These are phyloP conservation scores for Blastomyces gilchristii DNA, from an alignment of 2,329 filamentous ascomycete genomes.

Conservation along the genomic window DNA sequence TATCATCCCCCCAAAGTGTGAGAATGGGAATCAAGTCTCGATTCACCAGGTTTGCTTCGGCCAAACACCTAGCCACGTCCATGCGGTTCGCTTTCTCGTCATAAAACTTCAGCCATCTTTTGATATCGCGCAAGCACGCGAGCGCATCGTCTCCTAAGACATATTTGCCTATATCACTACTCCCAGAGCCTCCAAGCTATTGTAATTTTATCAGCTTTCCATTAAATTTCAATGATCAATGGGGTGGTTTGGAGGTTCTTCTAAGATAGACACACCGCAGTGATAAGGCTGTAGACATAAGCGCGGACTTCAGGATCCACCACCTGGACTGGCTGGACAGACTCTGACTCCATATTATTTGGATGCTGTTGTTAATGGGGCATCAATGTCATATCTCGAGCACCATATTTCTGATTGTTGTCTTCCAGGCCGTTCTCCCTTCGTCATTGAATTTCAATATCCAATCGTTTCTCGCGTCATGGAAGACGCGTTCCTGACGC, in stretches of 20 bases:
- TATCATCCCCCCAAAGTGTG: slow-evolving; percentile 65
- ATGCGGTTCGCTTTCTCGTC: slow-evolving; percentile 88
- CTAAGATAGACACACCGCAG: slow-evolving; percentile 57
- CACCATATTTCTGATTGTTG: background rate
- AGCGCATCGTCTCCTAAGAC: slow-evolving; percentile 86
- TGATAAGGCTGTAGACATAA: slow-evolving; percentile 86
- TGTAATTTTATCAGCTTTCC: background rate
- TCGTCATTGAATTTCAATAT: background rate
- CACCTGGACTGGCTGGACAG: slow-evolving; percentile 38
- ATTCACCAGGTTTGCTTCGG: slow-evolving; percentile 83
- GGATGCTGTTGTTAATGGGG: slow-evolving; percentile 12
- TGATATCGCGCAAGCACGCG: slow-evolving; percentile 83
- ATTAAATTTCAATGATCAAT: background rate
- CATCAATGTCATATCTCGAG: background rate
- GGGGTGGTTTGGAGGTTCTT: background rate
- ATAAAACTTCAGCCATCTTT: slow-evolving; percentile 89
- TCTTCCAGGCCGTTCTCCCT: background rate
- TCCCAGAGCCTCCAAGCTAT: slow-evolving; percentile 74
- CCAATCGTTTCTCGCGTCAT: slow-evolving; percentile 15
- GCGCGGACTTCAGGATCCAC: slow-evolving; percentile 89
- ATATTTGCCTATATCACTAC: slow-evolving; percentile 72
- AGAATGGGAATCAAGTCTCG: slow-evolving; percentile 86
- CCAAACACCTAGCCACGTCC: slow-evolving; percentile 86
- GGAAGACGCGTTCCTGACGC: slow-evolving; percentile 23
- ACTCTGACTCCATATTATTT: slow-evolving; percentile 32